These are phyloP conservation scores for Ceratobasidium sp. DNA, from an alignment of 1,284 basidiomycete species.

Conservation along the genomic window DNA sequence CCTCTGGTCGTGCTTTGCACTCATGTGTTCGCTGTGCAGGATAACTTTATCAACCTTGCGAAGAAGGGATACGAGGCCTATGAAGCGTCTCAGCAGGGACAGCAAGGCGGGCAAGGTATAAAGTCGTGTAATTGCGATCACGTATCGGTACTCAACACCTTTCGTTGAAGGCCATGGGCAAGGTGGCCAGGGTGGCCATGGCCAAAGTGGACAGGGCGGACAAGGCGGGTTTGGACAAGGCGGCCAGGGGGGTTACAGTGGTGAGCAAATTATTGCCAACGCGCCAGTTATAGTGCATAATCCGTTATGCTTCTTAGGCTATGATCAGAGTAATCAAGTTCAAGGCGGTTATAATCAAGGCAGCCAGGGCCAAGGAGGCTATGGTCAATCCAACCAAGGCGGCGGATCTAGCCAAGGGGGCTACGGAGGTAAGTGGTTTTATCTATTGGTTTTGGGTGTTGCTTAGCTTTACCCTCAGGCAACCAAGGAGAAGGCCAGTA, in stretches of 20 bases:
- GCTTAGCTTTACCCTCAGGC: neutral
- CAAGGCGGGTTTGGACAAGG: neutral
- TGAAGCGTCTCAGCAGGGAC: constrained; percentile 51
- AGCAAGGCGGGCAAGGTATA: constrained; percentile 19
- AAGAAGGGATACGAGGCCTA: constrained; percentile 67
- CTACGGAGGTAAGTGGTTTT: constrained; percentile 36
- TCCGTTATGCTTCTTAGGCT: neutral
- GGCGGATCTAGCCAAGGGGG: constrained; percentile 25
- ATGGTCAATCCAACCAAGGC: constrained; percentile 19
- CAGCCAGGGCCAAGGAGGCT: neutral
- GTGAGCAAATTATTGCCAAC: neutral
- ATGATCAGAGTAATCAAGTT: neutral
- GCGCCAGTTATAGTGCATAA: neutral
- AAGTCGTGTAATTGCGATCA: constrained; percentile 10
- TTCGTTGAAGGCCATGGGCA: neutral
- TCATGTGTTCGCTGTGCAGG: constrained; percentile 54
- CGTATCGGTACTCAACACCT: neutral
- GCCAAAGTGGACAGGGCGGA: neutral
- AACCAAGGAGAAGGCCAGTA: constrained; percentile 25
- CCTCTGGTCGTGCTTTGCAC: neutral
- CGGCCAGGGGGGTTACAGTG: constrained; percentile 4
- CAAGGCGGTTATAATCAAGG: neutral
- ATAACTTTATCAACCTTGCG: constrained; percentile 68
- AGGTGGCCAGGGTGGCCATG: constrained; percentile 15
- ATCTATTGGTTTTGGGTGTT: neutral